These are phyloP conservation scores for Scenedesmus sp. DNA, from an alignment of 163 green algal species.

Conservation along the genomic window DNA sequence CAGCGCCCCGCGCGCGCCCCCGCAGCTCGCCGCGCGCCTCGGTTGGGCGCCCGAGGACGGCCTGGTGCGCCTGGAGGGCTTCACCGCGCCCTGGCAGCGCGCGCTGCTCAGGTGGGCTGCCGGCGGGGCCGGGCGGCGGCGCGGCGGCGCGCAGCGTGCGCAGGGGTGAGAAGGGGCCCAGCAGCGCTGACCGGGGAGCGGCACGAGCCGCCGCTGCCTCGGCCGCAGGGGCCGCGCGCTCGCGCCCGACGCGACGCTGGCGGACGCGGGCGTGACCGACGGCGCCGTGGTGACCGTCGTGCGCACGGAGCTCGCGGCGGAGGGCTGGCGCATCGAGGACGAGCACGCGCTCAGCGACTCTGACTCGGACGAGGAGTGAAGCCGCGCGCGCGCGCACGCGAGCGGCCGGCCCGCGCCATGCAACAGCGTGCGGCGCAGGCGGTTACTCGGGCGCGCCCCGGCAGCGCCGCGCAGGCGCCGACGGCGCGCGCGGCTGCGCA, in stretches of 20 bases:
- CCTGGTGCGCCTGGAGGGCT: slow-evolving; percentile 78
- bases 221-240: slow-evolving; percentile 7
- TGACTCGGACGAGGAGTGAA: slow-evolving; percentile 24
- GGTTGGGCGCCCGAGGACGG: slow-evolving; percentile 62
- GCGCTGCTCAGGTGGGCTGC: slow-evolving; percentile 50
- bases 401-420: no score
- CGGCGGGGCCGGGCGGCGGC: neutral
- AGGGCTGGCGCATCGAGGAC: slow-evolving; percentile 41
- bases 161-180: no score
- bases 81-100: slow-evolving; percentile 80
- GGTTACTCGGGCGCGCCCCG: no score
- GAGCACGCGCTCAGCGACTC: slow-evolving; percentile 17
- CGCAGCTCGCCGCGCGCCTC: slow-evolving; percentile 46
- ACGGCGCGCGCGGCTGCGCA: no score
- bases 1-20: slow-evolving; percentile 3
- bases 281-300: slow-evolving; percentile 29
- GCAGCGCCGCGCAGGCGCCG: no score
- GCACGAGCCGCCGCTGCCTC: neutral
- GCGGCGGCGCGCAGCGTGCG: no score
- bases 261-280: slow-evolving; percentile 13
- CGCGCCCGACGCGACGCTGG: neutral
- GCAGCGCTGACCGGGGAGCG: no score
- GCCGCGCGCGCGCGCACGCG: no score
- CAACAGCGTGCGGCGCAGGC: no score
- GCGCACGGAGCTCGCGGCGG: slow-evolving; percentile 32